Conservation (phyloP, 495 filamentous ascomycete genomes). For the Schizothecium vesticola region DNA sequence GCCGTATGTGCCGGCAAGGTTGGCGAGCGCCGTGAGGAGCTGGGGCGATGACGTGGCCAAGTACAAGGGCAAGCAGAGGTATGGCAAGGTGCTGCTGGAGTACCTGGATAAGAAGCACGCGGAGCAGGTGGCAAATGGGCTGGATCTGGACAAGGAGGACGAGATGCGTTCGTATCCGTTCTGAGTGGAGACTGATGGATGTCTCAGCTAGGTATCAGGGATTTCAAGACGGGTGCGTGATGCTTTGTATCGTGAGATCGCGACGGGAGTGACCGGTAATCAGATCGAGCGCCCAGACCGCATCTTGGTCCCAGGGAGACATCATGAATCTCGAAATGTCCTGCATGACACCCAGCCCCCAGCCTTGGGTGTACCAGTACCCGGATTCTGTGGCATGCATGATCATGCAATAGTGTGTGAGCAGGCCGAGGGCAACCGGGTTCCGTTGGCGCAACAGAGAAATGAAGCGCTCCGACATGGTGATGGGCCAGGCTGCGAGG, state of each 20-base stretch:
- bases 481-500: slow-evolving; percentile 23
- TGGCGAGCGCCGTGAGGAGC: slow-evolving; percentile 70
- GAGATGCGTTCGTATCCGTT: slow-evolving; percentile 40
- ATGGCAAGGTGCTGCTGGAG: slow-evolving; percentile 72
- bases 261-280: slow-evolving; percentile 8
- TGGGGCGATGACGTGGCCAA: slow-evolving; percentile 79
- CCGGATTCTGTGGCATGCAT: slow-evolving; percentile 18
- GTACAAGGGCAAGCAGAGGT: slow-evolving; percentile 82
- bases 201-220: background rate
- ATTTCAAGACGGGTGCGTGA: background rate
- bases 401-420: slow-evolving; percentile 26
- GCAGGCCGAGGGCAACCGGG: slow-evolving; percentile 20
- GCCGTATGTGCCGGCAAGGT: slow-evolving; percentile 62
- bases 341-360: slow-evolving; percentile 16
- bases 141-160: slow-evolving; percentile 57
- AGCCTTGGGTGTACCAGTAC: slow-evolving; percentile 27
- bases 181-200: slow-evolving; percentile 29
- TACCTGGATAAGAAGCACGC: slow-evolving; percentile 75
- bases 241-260: too few relatives aligned
- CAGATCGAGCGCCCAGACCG: slow-evolving; percentile 20
- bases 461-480: slow-evolving; percentile 16
- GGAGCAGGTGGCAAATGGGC: slow-evolving; percentile 64
- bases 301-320: slow-evolving; percentile 19
- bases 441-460: slow-evolving; percentile 18
- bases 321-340: slow-evolving; percentile 16